Base-by-base conservation (phyloP, 202 grass and related monocot genomes). In the Panicum hallii region DNA sequence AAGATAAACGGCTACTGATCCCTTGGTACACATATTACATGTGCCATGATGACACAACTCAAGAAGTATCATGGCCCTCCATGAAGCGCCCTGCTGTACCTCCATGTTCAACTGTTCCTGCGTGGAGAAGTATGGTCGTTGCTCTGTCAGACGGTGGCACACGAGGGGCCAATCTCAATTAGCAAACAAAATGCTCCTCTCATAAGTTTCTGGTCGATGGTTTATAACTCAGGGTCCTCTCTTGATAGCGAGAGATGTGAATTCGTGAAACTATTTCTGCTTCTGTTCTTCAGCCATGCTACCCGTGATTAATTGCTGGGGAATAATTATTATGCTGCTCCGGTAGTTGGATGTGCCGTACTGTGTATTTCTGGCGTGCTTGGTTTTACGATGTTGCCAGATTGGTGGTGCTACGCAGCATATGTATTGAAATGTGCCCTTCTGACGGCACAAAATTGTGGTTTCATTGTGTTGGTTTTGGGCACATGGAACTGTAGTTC, bases 1-100 rank as follows among this genome's bases (percentile, higher is more conserved):
- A 90, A 86, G 88, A 87, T 93, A 66, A 95, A 95, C 2, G 93
- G 93, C 7, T 96, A 96, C 72, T 95, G 86, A 95, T 87, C 28
- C 20, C 60, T 78, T 74, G 28, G 68, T 79, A 74, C 60, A 38
- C 72, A 66, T 47, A 72, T 58, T 75, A 50, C 53, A 71, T 81
- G 85, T 60, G 77, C 75, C 77, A 13, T 77, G 71, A 57, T 77
- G 70, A 32, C 85, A 71, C 41, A 15, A 42, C 42, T 77, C 45
- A 67, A 67, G 68, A 67, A 72, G 68, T 78, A 70, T 66, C 71
- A 64, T 85, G 77, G 72, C 77, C 76, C 64, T 88, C 15, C 19
- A 53, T 44, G 77, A 72, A 91, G 82, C 57, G 13, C 60, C 41
- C 34, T 73, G 65, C 72, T 73, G 77, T 82, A 57, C 67, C 43